These are phyloP conservation scores for Bimuria novae-zelandiae DNA, from an alignment of 2,329 filamentous ascomycete genomes.

Conservation along the genomic window DNA sequence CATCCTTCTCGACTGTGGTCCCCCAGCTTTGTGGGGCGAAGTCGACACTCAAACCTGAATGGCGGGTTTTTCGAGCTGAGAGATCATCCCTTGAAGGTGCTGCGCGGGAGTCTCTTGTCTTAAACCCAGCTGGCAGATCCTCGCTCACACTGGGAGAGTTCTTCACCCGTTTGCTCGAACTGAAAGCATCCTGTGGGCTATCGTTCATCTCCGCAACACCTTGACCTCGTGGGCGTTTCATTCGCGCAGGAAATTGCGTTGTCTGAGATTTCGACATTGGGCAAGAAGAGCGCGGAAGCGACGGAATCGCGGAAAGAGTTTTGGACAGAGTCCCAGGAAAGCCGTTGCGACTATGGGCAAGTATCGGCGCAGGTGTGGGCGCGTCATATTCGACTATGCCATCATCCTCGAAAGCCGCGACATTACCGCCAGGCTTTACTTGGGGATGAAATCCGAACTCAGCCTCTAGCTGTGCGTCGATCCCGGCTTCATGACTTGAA, in stretches of 20 bases:
- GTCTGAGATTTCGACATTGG: too few relatives aligned
- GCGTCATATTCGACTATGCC: background rate
- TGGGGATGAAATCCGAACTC: background rate
- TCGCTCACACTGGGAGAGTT: too few relatives aligned
- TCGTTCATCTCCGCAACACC: too few relatives aligned
- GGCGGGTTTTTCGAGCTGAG: conserved; percentile 16
- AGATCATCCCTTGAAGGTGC: background rate
- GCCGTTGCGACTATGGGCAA: background rate
- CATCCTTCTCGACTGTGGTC: conserved; percentile 13
- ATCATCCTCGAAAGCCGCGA: background rate
- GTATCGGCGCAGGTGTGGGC: background rate
- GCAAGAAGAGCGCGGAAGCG: background rate
- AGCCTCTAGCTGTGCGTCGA: background rate
- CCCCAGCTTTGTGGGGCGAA: conserved; percentile 21
- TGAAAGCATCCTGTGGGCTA: too few relatives aligned
- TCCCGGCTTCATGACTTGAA: background rate
- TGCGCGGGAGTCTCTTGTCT: too few relatives aligned
- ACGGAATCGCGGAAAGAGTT: background rate
- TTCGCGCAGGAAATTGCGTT: background rate
- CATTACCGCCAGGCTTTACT: background rate
- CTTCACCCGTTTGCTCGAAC: background rate
- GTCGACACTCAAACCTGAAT: conserved; percentile 18
- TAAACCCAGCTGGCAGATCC: too few relatives aligned
- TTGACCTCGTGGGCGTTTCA: too few relatives aligned
- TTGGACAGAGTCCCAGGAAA: background rate